Conservation (phyloP, 179 eudicot species). For the Spergularia azorica region DNA sequence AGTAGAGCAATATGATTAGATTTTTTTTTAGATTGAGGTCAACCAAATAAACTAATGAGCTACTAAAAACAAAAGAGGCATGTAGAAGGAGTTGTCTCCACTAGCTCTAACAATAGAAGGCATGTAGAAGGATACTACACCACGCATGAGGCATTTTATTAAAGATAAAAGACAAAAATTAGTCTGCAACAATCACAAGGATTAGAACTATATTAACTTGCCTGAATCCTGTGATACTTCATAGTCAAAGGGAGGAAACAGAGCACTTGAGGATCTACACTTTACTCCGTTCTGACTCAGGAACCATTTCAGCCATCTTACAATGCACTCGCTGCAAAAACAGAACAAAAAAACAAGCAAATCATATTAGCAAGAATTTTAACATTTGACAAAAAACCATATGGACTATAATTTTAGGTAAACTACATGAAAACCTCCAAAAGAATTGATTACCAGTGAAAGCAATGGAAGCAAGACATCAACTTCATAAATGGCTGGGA, state of each 20-base stretch:
- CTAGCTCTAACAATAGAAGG: constrained; percentile 8
- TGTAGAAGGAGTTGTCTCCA: neutral
- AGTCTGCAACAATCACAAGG: neutral
- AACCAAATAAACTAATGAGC: neutral
- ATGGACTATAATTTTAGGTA: neutral
- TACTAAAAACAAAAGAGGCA: neutral
- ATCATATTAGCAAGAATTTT: constrained; percentile 10
- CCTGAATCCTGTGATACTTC: constrained; percentile 42
- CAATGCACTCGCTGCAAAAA: constrained; percentile 65
- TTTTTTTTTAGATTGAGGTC: neutral
- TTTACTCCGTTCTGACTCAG: constrained; percentile 45
- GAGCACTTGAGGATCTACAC: constrained; percentile 25
- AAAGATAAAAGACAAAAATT: neutral
- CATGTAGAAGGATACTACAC: neutral
- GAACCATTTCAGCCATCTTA: constrained; percentile 90
- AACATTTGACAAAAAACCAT: constrained; percentile 3
- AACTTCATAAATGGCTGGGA: constrained; percentile 79
- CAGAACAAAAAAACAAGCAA: constrained; percentile 23
- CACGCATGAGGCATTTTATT: constrained; percentile 2
- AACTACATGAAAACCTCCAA: neutral
- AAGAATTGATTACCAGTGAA: constrained; percentile 64
- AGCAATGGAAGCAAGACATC: constrained; percentile 99
- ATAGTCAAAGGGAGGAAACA: constrained; percentile 24
- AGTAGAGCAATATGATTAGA: neutral
- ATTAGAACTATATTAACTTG: constrained; percentile 19